Percentiles rank a stretch among this genome's conserved stretches.
Conservation (phyloP, 495 filamentous ascomycete genomes). For the Hypoxylon crocopeplum region DNA sequence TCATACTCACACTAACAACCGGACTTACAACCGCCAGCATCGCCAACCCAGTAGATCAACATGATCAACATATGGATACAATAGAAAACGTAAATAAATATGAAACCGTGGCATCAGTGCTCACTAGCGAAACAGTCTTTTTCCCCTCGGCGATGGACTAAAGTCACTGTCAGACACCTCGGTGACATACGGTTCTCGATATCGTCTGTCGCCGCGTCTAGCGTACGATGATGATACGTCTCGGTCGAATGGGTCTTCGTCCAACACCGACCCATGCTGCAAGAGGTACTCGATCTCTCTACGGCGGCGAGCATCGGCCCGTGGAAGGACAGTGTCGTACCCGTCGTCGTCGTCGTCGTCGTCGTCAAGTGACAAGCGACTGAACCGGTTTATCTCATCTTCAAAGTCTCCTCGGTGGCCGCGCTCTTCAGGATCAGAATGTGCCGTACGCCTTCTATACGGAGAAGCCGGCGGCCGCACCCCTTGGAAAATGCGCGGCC, state of each 20-base stretch:
- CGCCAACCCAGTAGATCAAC: too few species aligned
- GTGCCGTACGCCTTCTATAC: neutral
- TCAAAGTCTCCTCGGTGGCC: neutral
- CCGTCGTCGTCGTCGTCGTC: slow-evolving; percentile 1
- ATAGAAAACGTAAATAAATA: too few species aligned
- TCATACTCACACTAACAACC: too few species aligned
- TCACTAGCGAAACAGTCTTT: slow-evolving; percentile 4
- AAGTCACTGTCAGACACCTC: slow-evolving; percentile 20
- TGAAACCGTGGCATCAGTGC: too few species aligned
- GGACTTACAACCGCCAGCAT: too few species aligned
- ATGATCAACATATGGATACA: too few species aligned
- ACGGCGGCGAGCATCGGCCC: slow-evolving; percentile 6
- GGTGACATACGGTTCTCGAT: slow-evolving; percentile 9
- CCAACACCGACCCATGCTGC: slow-evolving; percentile 23
- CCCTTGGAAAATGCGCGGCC: slow-evolving; percentile 10
- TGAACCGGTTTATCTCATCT: slow-evolving; percentile 6
- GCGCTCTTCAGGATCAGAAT: neutral
- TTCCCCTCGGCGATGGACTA: slow-evolving; percentile 6
- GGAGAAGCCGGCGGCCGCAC: neutral
- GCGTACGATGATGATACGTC: neutral
- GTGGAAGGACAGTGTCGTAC: slow-evolving; percentile 1
- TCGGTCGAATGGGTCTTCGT: slow-evolving; percentile 26
- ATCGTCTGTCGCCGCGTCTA: slow-evolving; percentile 2
- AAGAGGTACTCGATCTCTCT: slow-evolving; percentile 18
- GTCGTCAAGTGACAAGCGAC: slow-evolving; percentile 24